Evolutionary conservation across 805 yeast species (phyloP).

Genomic region (Maudiozyma bulderi): DNA sequence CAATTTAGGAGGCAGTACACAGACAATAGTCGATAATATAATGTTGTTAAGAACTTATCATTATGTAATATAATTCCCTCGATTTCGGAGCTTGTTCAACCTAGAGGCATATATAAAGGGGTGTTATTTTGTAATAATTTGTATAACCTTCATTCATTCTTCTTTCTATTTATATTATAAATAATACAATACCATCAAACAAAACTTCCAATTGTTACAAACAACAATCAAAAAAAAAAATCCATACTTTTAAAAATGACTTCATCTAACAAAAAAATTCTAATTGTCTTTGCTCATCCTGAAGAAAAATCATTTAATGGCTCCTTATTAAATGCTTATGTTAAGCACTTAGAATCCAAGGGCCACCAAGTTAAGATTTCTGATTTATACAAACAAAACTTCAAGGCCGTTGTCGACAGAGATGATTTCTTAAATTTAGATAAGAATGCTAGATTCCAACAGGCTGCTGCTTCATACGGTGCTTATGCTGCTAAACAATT

Average conservation of each 20-base stretch:
- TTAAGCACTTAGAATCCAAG: conserved; percentile 11
- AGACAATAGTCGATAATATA: too few species aligned
- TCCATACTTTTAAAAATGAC: not conserved
- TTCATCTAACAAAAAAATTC: conserved; percentile 10
- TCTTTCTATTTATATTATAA: too few species aligned
- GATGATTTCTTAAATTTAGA: conserved; percentile 14
- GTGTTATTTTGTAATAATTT: too few species aligned
- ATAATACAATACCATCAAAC: too few species aligned
- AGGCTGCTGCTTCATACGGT: conserved; percentile 12
- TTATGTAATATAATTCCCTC: too few species aligned
- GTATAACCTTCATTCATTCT: too few species aligned
- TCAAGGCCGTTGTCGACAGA: conserved; percentile 16
- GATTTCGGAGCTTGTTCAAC: too few species aligned
- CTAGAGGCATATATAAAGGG: too few species aligned
- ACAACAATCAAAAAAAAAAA: not conserved
- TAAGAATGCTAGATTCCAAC: conserved; percentile 8
- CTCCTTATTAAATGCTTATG: conserved; percentile 12
- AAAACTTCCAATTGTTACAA: too few species aligned
- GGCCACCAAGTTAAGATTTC: conserved; percentile 23
- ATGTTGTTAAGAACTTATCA: too few species aligned
- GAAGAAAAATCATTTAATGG: conserved; percentile 18
- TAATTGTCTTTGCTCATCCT: conserved; percentile 25
- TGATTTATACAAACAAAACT: conserved; percentile 19
- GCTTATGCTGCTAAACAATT: conserved; percentile 10
- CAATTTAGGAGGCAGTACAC: too few species aligned